Evolutionary conservation across 805 yeast genomes (phyloP), one percentile per base, ranked within the genome.

Genomic region (Candida easanensis): DNA sequence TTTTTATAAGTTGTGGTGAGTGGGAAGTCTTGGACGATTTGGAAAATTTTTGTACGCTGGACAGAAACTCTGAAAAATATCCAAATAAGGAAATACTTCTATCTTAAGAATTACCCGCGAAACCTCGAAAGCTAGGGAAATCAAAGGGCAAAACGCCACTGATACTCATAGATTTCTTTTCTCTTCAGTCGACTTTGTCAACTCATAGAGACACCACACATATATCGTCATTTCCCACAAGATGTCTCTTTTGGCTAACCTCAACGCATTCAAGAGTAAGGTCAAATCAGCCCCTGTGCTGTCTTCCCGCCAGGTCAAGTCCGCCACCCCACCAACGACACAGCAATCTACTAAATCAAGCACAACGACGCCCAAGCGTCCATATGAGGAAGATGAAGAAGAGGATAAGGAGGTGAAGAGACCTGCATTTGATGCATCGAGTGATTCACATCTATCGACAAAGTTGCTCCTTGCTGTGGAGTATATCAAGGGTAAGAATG

Each of bases 391-490:
- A 22, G 60, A 51, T 15, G 57, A 56, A 22, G 60, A 52, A 27
- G 56, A 51, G 10, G 58, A 54, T 16, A 44, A 48, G 16, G 55
- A 54, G 4, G 44, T 48, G 22, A 54, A 56, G 38, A 62, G 57
- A 26, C 70, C 71, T 5, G 62, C 65, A 3, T 48, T 58, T 2
- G 58, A 54, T 16, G 28, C 50, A 11, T 30, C 28, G 5, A 33
- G 52, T 5, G 60, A 61, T 1, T 51, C 86, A 52, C 95, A 87
- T 61, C 74, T 84, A 44, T 86, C 96, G 4, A 90, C 97, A 4
- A 88, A 88, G 61, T 72, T 93, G 41, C 82, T 88, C 57, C 78
- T 89, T 60, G 97, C 98, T 1, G 93, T 93, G 16, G 98, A 93
- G 60, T 86, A 80, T 60, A 81, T 93, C 48, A 90, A 88, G 57